Conservation (phyloP, 345 rosid species). For the Laguncularia racemosa region DNA sequence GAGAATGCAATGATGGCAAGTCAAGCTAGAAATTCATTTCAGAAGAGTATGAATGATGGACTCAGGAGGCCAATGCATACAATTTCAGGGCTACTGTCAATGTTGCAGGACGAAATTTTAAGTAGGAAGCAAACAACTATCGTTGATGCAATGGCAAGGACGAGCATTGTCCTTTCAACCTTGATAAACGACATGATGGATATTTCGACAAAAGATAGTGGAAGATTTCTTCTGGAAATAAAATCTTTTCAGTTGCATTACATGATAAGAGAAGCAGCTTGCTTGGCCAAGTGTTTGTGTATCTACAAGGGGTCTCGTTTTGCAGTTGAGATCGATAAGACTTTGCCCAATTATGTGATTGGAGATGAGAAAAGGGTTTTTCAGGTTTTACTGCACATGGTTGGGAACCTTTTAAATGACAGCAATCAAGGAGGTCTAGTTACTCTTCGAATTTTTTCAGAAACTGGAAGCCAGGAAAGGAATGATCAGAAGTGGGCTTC, state of each 20-base stretch:
- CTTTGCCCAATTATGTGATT: slow-evolving; percentile 62
- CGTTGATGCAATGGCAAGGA: slow-evolving; percentile 72
- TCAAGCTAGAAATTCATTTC: slow-evolving; percentile 69
- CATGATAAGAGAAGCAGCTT: slow-evolving; percentile 64
- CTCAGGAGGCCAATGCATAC: slow-evolving; percentile 96
- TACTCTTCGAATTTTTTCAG: slow-evolving; percentile 37
- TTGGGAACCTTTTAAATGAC: slow-evolving; percentile 60
- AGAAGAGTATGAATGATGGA: slow-evolving; percentile 87
- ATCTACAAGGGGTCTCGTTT: slow-evolving; percentile 55
- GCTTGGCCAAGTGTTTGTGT: slow-evolving; percentile 77
- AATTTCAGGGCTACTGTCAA: slow-evolving; percentile 62
- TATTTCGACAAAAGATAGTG: slow-evolving; percentile 49
- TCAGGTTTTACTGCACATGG: slow-evolving; percentile 88
- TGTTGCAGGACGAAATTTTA: slow-evolving; percentile 63
- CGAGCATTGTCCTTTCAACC: slow-evolving; percentile 65
- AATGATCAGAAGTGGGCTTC: slow-evolving; percentile 68
- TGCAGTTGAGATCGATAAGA: slow-evolving; percentile 56
- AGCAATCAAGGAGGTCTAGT: slow-evolving; percentile 40
- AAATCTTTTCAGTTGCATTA: slow-evolving; percentile 55
- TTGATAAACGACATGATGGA: slow-evolving; percentile 86
- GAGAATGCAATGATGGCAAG: slow-evolving; percentile 82
- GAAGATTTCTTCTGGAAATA: slow-evolving; percentile 57
- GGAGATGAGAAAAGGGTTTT: slow-evolving; percentile 86
- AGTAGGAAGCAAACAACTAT: slow-evolving; percentile 51
- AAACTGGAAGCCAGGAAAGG: slow-evolving; percentile 58